Evolutionary conservation across 306 rosid genomes (phyloP), one percentile per base, ranked within the genome.

Genomic region (Delonix regia): DNA sequence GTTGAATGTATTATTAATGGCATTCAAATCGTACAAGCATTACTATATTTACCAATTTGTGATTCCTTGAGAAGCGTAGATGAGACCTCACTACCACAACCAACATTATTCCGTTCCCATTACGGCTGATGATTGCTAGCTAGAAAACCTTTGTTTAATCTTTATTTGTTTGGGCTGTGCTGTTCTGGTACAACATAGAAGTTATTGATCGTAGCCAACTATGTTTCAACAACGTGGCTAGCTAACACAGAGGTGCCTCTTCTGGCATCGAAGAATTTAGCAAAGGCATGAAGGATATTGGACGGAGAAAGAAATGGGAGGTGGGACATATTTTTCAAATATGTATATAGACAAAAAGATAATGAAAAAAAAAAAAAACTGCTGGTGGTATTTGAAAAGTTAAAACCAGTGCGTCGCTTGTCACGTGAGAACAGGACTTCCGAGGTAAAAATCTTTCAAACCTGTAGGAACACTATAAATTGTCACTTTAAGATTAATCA

Each of bases 41-140:
- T 76, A 66, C 56, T 84, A 80, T 76, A 80, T 9, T 68, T 56
- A 16, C 38, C 71, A 12, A 76, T 64, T 53, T 70, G 42, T 76
- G 87, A 80, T 16, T 72, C 64, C 77, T 57, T 66, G 7, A 38
- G 80, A 80, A 44, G 72, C 77, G 77, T 77, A 66, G 72, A 81
- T 21, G 65, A 85, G 88, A 71, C 81, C 70, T 77, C 76, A 74
- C 77, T 39, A 60, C 24, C 9, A 7, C 24, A 51, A 51, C 57
- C 57, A 51, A 51, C 19, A n/a, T 51, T 51, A 51, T 64, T 64
- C 49, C 30, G 1, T 64, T 64, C 0, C 48, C 70, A 64, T 64
- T 13, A 64, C n/a, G 70, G 48, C 9, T 38, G n/a, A 38, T 64
- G 70, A 64, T 19, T n/a, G 60, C 57, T 6, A 6, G 6, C 48